Conservation (phyloP, 345 rosid genomes). For the Erodium maritimum region DNA sequence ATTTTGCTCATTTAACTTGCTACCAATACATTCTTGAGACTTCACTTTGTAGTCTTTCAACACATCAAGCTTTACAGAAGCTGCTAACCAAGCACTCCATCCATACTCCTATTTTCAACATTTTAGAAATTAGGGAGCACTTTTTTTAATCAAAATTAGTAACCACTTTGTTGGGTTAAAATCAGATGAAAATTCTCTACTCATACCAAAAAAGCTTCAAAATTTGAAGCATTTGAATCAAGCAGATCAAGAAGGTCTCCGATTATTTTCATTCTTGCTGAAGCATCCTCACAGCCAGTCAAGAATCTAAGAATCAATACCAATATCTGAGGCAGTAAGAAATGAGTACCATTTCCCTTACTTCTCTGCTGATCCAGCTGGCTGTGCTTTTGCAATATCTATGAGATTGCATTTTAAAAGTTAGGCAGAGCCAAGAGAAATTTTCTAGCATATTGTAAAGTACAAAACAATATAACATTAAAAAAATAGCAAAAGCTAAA, state of each 20-base stretch:
- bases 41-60: conserved; percentile 44
- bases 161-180: conserved; percentile 1
- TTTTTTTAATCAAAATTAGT: conserved; percentile 1
- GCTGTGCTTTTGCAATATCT: conserved; percentile 77
- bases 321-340: conserved; percentile 74
- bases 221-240: conserved; percentile 74
- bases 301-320: conserved; percentile 65
- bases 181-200: background rate
- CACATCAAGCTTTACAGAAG: conserved; percentile 59
- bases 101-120: conserved; percentile 58
- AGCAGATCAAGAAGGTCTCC: conserved; percentile 74
- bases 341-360: conserved; percentile 54
- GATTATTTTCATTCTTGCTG: conserved; percentile 57
- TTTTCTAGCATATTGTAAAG: background rate
- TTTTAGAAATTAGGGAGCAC: conserved; percentile 15
- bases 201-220: conserved; percentile 86
- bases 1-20: conserved; percentile 43
- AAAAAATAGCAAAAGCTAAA: background rate
- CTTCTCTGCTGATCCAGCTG: conserved; percentile 49
- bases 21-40: conserved; percentile 25
- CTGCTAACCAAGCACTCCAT: conserved; percentile 82
- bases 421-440: conserved; percentile 5
- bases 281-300: conserved; percentile 48
- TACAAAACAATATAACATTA: background rate
- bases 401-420: conserved; percentile 10